Conservation (phyloP, 2,329 filamentous ascomycete genomes). For the Dothideomycetes sp. region DNA sequence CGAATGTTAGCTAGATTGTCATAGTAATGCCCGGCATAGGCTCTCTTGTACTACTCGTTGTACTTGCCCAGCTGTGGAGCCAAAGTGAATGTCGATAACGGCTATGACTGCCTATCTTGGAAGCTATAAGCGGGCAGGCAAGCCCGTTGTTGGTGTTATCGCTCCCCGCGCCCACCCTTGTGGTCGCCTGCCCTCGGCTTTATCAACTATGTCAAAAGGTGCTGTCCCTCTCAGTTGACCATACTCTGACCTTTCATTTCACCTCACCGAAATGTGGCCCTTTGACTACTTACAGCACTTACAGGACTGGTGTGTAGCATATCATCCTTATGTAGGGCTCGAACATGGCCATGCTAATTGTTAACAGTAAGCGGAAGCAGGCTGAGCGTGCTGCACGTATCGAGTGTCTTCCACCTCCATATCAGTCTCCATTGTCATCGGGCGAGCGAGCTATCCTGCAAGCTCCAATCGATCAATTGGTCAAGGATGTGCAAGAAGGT, state of each 20-base stretch:
- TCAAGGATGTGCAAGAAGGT: slow-evolving; percentile 64
- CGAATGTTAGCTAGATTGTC: too few species aligned
- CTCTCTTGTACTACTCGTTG: too few species aligned
- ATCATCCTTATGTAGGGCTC: background rate
- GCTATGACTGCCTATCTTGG: background rate
- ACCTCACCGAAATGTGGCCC: background rate
- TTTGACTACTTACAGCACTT: background rate
- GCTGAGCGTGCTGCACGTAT: slow-evolving; percentile 62
- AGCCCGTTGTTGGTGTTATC: too few species aligned
- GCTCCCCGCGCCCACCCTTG: too few species aligned
- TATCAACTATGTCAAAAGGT: too few species aligned
- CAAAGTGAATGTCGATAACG: background rate
- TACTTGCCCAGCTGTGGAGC: too few species aligned
- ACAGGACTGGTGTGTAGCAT: background rate
- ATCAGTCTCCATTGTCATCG: slow-evolving; percentile 53
- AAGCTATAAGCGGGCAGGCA: background rate
- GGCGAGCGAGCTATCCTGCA: slow-evolving; percentile 57
- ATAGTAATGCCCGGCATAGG: too few species aligned
- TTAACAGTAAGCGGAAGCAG: slow-evolving; percentile 63
- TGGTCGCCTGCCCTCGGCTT: too few species aligned
- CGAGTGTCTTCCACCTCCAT: slow-evolving; percentile 50
- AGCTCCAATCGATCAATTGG: slow-evolving; percentile 66
- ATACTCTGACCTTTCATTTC: background rate
- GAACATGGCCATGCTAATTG: background rate
- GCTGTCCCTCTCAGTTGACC: too few species aligned